phyloP scores from a whole-genome alignment of 768 basidiomycete genomes.

The Tubosaeta sp. region DNA sequence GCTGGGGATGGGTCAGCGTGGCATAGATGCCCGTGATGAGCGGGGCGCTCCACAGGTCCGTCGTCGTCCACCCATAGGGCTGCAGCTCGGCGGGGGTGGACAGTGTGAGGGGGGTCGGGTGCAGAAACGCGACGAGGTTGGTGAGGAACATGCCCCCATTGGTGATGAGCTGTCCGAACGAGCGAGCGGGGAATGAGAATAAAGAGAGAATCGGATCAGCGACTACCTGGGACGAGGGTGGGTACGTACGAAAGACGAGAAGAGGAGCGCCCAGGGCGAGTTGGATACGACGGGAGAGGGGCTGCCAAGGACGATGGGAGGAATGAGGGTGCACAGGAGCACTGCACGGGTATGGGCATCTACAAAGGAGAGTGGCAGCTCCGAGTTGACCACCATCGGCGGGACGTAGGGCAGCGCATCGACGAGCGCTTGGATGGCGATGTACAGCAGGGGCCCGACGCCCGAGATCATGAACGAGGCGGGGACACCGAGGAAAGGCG shows the following conservation, averaged over 20 bases:
- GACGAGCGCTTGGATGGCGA: conserved; percentile 55
- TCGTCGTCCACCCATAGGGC: conserved; percentile 81
- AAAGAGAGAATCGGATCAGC: background rate
- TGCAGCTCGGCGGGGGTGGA: conserved; percentile 77
- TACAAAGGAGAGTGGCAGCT: conserved; percentile 68
- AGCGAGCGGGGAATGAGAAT: background rate
- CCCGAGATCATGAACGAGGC: conserved; percentile 83
- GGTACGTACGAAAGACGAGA: conserved; percentile 62
- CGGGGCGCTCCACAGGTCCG: conserved; percentile 84
- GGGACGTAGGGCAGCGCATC: conserved; percentile 48
- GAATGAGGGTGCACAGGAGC: conserved; percentile 73
- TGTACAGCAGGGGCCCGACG: conserved; percentile 59
- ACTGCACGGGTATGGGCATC: conserved; percentile 79
- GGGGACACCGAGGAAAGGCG: conserved; percentile 57
- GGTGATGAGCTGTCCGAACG: conserved; percentile 53
- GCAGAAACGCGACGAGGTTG: conserved; percentile 70
- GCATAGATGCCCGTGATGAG: conserved; percentile 74
- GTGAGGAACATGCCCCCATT: conserved; percentile 81
- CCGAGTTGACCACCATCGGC: conserved; percentile 49
- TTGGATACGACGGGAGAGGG: conserved; percentile 44
- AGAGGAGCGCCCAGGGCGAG: conserved; percentile 74
- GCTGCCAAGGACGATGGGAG: conserved; percentile 59
- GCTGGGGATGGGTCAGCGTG: conserved; percentile 81
- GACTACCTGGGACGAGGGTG: background rate
- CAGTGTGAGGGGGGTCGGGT: conserved; percentile 63